A percentile compares a stretch with the other conserved stretches of the same genome.
Conservation (phyloP, 345 rosid species). For the Erucastrum elatum region DNA sequence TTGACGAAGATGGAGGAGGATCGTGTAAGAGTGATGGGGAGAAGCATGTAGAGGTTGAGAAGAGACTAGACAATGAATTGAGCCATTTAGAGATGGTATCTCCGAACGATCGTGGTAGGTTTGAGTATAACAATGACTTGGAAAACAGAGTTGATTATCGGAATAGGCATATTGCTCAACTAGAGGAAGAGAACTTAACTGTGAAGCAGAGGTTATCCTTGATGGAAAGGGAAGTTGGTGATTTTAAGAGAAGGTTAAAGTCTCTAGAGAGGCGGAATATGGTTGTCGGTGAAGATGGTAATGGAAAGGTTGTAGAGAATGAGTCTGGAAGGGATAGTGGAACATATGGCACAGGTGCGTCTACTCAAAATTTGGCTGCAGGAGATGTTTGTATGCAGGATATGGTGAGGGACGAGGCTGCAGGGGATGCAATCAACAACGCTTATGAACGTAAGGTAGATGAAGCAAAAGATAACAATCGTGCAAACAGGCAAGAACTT, state of each 20-base stretch:
- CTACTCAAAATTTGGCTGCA: neutral
- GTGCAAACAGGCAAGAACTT: neutral
- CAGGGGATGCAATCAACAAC: neutral
- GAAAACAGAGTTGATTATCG: slow-evolving; percentile 95
- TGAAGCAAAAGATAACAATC: neutral
- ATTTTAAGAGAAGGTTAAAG: slow-evolving; percentile 81
- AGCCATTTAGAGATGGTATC: slow-evolving; percentile 92
- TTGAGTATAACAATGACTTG: slow-evolving; percentile 65
- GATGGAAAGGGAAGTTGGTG: slow-evolving; percentile 85
- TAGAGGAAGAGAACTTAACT: slow-evolving; percentile 89
- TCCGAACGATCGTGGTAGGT: slow-evolving; percentile 54
- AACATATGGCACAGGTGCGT: neutral
- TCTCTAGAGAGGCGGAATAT: slow-evolving; percentile 67
- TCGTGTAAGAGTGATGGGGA: slow-evolving; percentile 93
- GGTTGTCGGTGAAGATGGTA: slow-evolving; percentile 51
- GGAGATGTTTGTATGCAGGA: neutral
- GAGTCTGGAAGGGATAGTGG: slow-evolving; percentile 61
- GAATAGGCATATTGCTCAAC: slow-evolving; percentile 77
- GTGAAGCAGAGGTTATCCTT: slow-evolving; percentile 78
- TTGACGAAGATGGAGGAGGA: slow-evolving; percentile 77
- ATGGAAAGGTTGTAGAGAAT: slow-evolving; percentile 62
- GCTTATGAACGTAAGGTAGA: neutral
- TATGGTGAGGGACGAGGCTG: neutral
- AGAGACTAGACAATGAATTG: slow-evolving; percentile 90
- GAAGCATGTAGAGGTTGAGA: slow-evolving; percentile 89